phyloP scores from a whole-genome alignment of 805 yeast species.

The Saitoella complicata region DNA sequence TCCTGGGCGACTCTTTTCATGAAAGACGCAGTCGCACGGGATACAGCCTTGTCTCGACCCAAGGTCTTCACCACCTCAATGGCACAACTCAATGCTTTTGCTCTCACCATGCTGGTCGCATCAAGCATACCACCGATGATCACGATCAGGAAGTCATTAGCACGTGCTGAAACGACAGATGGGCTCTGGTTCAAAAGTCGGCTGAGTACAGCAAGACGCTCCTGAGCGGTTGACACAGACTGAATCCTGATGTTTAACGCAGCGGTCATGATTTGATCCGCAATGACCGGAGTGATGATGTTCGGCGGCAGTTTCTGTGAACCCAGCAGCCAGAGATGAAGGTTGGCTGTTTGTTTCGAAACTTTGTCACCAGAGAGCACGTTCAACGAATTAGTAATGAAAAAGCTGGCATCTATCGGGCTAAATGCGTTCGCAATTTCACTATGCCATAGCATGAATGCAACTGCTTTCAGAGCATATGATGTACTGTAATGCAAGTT shows the following conservation, averaged over 20 bases:
- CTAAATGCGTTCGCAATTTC: not conserved
- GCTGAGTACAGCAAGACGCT: conserved; percentile 1
- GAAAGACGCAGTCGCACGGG: not conserved
- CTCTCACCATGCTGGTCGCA: not conserved
- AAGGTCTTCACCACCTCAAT: not conserved
- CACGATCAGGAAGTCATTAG: not conserved
- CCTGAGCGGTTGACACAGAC: not conserved
- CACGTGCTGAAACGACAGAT: not conserved
- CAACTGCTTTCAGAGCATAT: too few relatives aligned
- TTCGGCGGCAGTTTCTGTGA: not conserved
- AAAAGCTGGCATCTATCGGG: not conserved
- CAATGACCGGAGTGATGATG: not conserved
- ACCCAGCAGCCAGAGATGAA: not conserved
- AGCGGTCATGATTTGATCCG: not conserved
- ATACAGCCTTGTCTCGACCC: not conserved
- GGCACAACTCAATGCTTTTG: not conserved
- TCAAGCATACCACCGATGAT: not conserved
- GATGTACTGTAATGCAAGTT: too few relatives aligned
- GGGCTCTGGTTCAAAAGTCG: not conserved
- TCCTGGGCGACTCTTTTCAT: not conserved
- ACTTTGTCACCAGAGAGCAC: not conserved
- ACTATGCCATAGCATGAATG: too few relatives aligned
- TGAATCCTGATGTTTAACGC: not conserved
- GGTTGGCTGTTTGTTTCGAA: not conserved
- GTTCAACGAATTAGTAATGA: not conserved